A percentile compares a stretch with the other conserved stretches of the same genome.
phyloP scores from a whole-genome alignment of 305 asterid species.

The Solanum chacoense region DNA sequence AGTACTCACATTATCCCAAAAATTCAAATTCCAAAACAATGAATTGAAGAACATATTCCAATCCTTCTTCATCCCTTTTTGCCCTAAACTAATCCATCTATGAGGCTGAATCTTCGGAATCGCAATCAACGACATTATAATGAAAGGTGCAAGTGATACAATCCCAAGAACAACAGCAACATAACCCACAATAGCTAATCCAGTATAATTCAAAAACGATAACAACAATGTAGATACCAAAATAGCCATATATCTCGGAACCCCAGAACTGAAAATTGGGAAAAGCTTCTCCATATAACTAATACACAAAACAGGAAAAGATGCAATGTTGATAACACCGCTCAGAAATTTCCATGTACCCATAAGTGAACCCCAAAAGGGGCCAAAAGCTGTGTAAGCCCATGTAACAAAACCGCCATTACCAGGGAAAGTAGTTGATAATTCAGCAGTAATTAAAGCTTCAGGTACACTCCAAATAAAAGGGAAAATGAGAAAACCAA shows the following conservation, averaged over 20 bases:
- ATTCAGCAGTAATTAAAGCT: conserved; percentile 77
- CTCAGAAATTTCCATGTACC: conserved; percentile 60
- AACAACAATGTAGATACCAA: conserved; percentile 30
- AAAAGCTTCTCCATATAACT: conserved; percentile 40
- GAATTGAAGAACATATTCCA: conserved; percentile 14
- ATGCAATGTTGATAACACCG: conserved; percentile 61
- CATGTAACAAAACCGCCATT: conserved; percentile 77
- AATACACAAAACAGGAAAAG: conserved; percentile 51
- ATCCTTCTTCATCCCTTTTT: conserved; percentile 18
- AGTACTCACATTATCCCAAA: conserved; percentile 48
- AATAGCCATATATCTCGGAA: conserved; percentile 31
- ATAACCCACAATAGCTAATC: conserved; percentile 49
- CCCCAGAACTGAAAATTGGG: conserved; percentile 38
- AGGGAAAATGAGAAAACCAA: conserved; percentile 68
- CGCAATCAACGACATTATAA: conserved; percentile 42
- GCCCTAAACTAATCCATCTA: conserved; percentile 27
- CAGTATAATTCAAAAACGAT: conserved; percentile 46
- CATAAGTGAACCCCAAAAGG: conserved; percentile 62
- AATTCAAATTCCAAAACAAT: conserved; percentile 14
- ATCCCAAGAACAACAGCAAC: conserved; percentile 38
- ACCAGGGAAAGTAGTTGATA: conserved; percentile 63
- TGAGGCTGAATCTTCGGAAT: conserved; percentile 22
- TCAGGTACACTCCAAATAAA: conserved; percentile 76
- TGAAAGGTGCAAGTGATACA: conserved; percentile 44
- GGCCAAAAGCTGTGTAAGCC: conserved; percentile 68